Evolutionary conservation across 768 basidiomycete genomes (phyloP), one percentile per base, ranked within the genome.

Genomic region (Termitomyces titanicus): DNA sequence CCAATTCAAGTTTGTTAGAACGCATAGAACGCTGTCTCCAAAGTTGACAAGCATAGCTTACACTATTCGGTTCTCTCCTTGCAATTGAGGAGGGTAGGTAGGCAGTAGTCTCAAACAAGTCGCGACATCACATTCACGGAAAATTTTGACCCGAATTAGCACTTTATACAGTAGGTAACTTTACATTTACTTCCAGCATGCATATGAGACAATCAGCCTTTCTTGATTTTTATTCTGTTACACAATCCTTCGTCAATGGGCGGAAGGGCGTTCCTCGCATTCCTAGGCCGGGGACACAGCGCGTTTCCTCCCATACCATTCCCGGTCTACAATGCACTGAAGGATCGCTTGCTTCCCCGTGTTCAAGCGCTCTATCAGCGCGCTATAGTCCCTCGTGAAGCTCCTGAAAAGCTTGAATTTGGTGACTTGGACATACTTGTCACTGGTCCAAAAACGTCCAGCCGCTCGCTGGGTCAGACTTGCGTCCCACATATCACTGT

Each of bases 401-500:
- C 79, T 12, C 88, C 87, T 13, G 82, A 78, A 57, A 90, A 89
- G 64, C 31, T 47, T 0, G 81, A 84, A 64, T 74, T 85, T 59
- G 88, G 88, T 1, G 88, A 90, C 63, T 61, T 91, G 22, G 88
- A 90, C 64, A 79, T 88, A 48, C 68, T 86, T 20, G 87, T 87
- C 3, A 73, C 77, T 37, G 60, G 63, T 17, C 81, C 86, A 9
- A 70, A 61, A 33, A 37, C 47, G 34, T 7, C 29, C 5, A 61
- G 50, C 25, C 62, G 62, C 25, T 56, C 63, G 20, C 31, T 11
- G 29, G 39, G 31, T 47, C 46, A 47, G 31, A 47, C 31, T 47
- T 12, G 33, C 20, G 7, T 47, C 20, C 33, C 13, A 13, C 20
- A 22, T 34, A 22, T 17, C 11, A 47, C 15, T 22, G 20, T 47